Base-by-base conservation (phyloP, 2,329 filamentous ascomycete genomes). In the Lecanicillium sp. region DNA sequence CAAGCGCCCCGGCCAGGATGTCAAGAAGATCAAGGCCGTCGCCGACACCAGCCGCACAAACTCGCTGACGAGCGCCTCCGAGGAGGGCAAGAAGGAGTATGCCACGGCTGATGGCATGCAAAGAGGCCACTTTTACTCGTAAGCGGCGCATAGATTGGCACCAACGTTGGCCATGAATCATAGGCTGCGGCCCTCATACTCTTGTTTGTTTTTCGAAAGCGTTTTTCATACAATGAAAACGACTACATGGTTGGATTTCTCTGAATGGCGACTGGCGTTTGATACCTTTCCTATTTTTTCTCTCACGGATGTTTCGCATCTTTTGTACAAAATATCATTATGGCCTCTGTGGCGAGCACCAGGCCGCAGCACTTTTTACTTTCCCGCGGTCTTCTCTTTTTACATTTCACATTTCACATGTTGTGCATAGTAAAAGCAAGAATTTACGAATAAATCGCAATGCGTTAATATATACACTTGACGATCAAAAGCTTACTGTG, bases 61-160 rank as follows among this genome's bases (percentile, higher is more conserved):
- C 51, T 71, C 71, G 3, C 46, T 75, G 41, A 74, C 68, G n/a
- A 73, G 66, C 49, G 56, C 53, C 4, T 51, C 54, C 1, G 54
- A 69, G 29, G 62, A 61, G 14, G 62, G 64, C 41, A 74, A 71
- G 56, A 65, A 69, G 36, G 71, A 73, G 17, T 72, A 72, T 37
- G 67, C 72, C 10, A 69, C 68, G 2, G 65, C 64, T 1, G 72
- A 73, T 45, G 70, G 67, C 46, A 77, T 78, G 59, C 72, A 76
- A 51, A 72, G 75, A 53, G 70, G 72, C 36, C 70, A 75, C 37
- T 78, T 77, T 48, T 74, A 77, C 57, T 72, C 71, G 14, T 77
- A 52, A 48, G n/a, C n/a, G n/a, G n/a, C n/a, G n/a, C n/a, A n/a
- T n/a, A n/a, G n/a, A n/a, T n/a, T n/a, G n/a, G n/a, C n/a, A n/a